Evolutionary conservation across 2,329 filamentous ascomycete genomes (phyloP).

Genomic region (Trichoderma cornu-damae): DNA sequence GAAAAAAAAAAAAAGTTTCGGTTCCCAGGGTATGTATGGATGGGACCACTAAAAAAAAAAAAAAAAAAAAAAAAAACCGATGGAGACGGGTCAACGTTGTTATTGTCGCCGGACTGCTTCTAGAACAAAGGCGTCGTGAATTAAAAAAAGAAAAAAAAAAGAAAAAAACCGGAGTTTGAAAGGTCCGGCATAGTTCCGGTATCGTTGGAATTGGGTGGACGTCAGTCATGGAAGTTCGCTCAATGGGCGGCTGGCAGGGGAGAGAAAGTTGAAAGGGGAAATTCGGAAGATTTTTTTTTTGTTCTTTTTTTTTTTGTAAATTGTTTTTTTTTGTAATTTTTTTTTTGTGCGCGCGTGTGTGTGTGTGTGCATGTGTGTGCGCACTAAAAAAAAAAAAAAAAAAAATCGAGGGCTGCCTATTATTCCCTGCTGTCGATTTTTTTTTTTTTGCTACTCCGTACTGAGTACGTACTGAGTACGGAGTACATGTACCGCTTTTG

Average conservation of each 20-base stretch:
- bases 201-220: neutral
- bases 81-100: neutral
- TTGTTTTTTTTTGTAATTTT: neutral
- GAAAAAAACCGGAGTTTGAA: neutral
- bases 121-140: slow-evolving; percentile 6
- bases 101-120: slow-evolving; percentile 4
- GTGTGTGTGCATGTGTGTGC: neutral
- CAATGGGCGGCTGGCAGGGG: too few relatives aligned
- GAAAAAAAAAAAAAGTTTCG: slow-evolving; percentile 1
- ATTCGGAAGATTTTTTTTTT: neutral
- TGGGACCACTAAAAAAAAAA: slow-evolving; percentile 8
- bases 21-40: neutral
- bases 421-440: neutral
- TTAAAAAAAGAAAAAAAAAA: too few relatives aligned
- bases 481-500: neutral
- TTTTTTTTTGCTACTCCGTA: too few relatives aligned
- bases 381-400: neutral
- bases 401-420: neutral
- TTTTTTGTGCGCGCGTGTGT: neutral
- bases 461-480: too few relatives aligned
- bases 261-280: neutral
- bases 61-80: neutral
- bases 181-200: neutral
- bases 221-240: neutral
- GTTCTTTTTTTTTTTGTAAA: too few relatives aligned